Conservation (phyloP, 345 rosid genomes). For the Sisymbrium altissimum region DNA sequence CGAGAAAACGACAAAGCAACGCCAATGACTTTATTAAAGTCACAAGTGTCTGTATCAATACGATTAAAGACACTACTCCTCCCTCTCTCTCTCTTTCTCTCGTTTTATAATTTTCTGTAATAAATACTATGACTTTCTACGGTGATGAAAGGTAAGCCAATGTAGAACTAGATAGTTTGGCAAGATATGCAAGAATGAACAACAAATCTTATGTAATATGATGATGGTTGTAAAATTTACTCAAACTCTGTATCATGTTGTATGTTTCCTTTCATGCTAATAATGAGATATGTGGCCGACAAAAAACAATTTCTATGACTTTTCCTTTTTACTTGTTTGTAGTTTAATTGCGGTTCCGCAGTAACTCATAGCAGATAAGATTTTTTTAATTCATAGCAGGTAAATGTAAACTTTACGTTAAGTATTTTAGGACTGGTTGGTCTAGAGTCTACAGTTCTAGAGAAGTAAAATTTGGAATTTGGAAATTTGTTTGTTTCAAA, state of each 20-base stretch:
- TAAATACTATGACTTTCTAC: background rate
- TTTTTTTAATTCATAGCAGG: background rate
- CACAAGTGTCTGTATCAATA: constrained; percentile 37
- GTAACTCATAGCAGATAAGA: background rate
- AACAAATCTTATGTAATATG: no score
- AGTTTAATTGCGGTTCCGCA: background rate
- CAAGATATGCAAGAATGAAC: no score
- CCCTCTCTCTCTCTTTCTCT: constrained; percentile 3
- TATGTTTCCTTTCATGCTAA: no score
- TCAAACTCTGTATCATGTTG: no score
- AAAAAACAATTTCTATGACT: background rate
- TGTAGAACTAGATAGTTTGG: no score
- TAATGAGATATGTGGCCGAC: no score
- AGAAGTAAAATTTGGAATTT: background rate
- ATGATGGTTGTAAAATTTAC: no score
- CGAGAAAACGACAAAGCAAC: constrained; percentile 37
- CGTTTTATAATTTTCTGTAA: background rate
- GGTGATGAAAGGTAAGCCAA: no score
- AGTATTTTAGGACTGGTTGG: background rate
- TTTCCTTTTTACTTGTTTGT: constrained; percentile 1
- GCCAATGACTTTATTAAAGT: constrained; percentile 42
- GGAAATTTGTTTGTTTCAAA: background rate
- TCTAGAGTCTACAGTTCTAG: background rate
- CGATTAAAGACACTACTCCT: constrained; percentile 34
- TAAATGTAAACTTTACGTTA: background rate